Evolutionary conservation across 352 stramenopile species (phyloP), one percentile per base, ranked within the genome.

Genomic region (Phytophthora cryptogea): DNA sequence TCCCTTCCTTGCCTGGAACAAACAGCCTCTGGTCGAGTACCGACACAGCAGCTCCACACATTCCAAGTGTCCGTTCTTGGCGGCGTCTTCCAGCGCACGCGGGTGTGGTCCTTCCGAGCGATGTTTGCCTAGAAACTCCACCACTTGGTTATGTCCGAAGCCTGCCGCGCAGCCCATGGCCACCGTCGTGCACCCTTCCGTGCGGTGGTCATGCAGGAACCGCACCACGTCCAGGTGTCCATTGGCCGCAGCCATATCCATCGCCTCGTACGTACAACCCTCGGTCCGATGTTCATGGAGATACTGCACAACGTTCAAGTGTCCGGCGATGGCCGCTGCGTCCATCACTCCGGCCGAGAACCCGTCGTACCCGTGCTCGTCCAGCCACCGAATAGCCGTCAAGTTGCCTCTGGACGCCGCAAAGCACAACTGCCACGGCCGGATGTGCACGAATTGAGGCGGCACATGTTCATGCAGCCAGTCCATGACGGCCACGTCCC

Each of bases 181-280:
- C 14, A 73, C 59, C 6, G 59, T 67, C 2, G 63, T 70, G 43
- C 63, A 76, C 8, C 68, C 68, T 47, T 77, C 68, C 0, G 41
- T 33, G 0, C 68, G 53, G 40, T 74, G 62, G 7, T 74, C 51
- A 32, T 77, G 68, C 40, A 77, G 56, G 37, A 70, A 73, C 23
- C 32, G 23, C 35, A 77, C 68, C 0, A 77, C 48, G 0, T 71
- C 51, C 6, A 74, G 20, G 27, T 77, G 59, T 16, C 65, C 65
- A 28, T 69, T 72, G 4, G 68, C 54, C 26, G 68, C 68, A 16
- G 68, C 68, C 55, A 72, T 68, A 33, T 77, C 65, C 68, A 77
- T 74, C 4, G 68, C 64, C 43, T 74, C 53, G 5, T 60, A 59
- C 2, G 65, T 72, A 49, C 60, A 77, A 8, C 64, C 60, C 28